A percentile compares a stretch with the other conserved stretches of the same genome.
phyloP scores from a whole-genome alignment of 495 filamentous ascomycete species.

The Penicillium desertorum region DNA sequence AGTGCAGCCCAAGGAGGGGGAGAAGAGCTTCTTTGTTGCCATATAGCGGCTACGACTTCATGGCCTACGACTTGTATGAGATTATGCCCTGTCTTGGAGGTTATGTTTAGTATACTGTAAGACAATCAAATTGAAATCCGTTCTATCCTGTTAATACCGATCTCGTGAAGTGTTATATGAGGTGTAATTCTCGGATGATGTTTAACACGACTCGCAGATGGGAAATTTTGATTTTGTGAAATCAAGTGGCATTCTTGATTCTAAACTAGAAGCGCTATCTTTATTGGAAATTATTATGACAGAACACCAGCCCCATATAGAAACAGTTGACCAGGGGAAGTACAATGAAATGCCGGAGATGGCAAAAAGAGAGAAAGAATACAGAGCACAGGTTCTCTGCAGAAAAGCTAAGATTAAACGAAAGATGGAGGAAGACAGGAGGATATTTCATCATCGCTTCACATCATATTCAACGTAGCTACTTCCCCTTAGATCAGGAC shows the following conservation, averaged over 20 bases:
- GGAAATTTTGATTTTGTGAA: background rate
- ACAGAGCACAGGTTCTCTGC: background rate
- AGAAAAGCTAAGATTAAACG: slow-evolving; percentile 11
- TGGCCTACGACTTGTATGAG: slow-evolving; percentile 19
- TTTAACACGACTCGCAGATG: background rate
- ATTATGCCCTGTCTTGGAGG: slow-evolving; percentile 3
- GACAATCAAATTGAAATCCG: background rate
- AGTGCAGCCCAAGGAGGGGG: slow-evolving; percentile 74
- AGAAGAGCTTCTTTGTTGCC: slow-evolving; percentile 87
- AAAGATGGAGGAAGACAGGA: slow-evolving; percentile 11
- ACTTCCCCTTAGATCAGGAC: slow-evolving; percentile 32
- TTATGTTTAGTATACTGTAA: slow-evolving; percentile 11
- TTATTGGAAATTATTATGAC: background rate
- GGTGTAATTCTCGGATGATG: background rate
- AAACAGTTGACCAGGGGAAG: slow-evolving; percentile 1
- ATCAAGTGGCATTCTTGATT: slow-evolving; percentile 3
- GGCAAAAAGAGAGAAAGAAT: background rate
- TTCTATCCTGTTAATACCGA: background rate
- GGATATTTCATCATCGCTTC: slow-evolving; percentile 27
- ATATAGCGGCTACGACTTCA: slow-evolving; percentile 42
- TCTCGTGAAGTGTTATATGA: background rate
- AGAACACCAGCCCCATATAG: background rate
- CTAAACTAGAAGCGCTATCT: background rate
- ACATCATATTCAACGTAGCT: slow-evolving; percentile 43
- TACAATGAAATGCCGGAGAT: background rate